Evolutionary conservation across 2,329 filamentous ascomycete genomes (phyloP).

Genomic region (Xylaria sp.): DNA sequence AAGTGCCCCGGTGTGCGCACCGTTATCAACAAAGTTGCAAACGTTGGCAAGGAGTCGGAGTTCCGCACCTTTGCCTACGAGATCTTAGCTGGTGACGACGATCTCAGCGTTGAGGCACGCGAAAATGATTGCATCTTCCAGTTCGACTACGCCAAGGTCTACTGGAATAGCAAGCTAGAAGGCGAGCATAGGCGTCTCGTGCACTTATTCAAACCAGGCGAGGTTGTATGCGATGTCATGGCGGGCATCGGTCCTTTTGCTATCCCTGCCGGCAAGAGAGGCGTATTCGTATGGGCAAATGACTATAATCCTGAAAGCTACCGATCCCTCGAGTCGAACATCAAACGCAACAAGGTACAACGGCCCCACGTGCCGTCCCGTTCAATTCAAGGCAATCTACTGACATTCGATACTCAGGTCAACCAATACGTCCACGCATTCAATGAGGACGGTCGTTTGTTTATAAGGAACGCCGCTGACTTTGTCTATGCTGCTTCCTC

Average conservation of each 20-base stretch:
- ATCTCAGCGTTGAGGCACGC: constrained; percentile 81
- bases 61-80: constrained; percentile 95
- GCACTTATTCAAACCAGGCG: constrained; percentile 76
- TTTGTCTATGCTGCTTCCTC: constrained; percentile 58
- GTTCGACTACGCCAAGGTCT: constrained; percentile 95
- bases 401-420: constrained; percentile 53
- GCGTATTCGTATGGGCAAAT: constrained; percentile 94
- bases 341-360: constrained; percentile 78
- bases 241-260: constrained; percentile 96
- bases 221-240: constrained; percentile 96
- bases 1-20: constrained; percentile 85
- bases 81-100: constrained; percentile 77
- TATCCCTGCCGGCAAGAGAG: constrained; percentile 85
- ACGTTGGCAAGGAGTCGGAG: constrained; percentile 82
- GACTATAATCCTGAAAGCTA: constrained; percentile 94
- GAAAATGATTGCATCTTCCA: constrained; percentile 86
- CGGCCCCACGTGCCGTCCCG: constrained; percentile 12
- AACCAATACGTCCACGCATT: constrained; percentile 75
- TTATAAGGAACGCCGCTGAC: constrained; percentile 75
- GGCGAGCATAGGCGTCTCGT: constrained; percentile 86
- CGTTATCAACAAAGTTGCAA: constrained; percentile 94
- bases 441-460: constrained; percentile 80
- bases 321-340: constrained; percentile 71
- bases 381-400: background rate
- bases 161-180: constrained; percentile 95